Percentiles rank a stretch among this genome's conserved stretches.
Evolutionary conservation across 1,284 basidiomycete species (phyloP).

Genomic region (Austropuccinia psidii): DNA sequence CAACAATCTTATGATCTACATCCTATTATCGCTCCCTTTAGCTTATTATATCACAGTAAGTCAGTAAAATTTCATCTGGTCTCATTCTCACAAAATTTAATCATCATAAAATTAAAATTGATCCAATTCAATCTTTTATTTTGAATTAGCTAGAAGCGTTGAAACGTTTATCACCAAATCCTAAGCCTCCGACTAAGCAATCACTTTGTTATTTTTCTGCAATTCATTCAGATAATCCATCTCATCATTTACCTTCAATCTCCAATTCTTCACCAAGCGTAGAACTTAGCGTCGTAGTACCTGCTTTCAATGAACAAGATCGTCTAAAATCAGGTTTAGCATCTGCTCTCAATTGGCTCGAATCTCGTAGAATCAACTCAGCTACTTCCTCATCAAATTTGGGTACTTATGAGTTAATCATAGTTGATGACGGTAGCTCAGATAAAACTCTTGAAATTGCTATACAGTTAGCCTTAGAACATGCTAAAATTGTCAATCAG

Average conservation of each 20-base stretch:
- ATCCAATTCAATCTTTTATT: not conserved
- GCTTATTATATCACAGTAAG: too few relatives aligned
- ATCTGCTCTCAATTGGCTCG: slow-evolving; percentile 55
- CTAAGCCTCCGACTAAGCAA: not conserved
- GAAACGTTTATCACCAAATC: not conserved
- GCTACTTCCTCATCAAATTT: slow-evolving; percentile 48
- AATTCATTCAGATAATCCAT: slow-evolving; percentile 53
- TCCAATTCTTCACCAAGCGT: slow-evolving; percentile 52
- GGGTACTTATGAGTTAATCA: slow-evolving; percentile 63
- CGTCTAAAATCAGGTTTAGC: slow-evolving; percentile 74
- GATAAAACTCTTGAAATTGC: slow-evolving; percentile 66
- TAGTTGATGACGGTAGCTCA: slow-evolving; percentile 79
- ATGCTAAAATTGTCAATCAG: slow-evolving; percentile 49
- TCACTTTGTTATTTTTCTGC: slow-evolving; percentile 50
- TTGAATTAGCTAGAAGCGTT: not conserved
- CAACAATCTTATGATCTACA: too few relatives aligned
- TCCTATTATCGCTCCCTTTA: too few relatives aligned
- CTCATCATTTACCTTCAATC: slow-evolving; percentile 30
- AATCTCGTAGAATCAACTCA: too few relatives aligned
- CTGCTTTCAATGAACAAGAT: slow-evolving; percentile 78
- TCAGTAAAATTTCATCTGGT: too few relatives aligned
- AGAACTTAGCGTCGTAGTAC: slow-evolving; percentile 67
- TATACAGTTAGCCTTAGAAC: slow-evolving; percentile 58
- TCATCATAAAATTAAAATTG: not conserved
- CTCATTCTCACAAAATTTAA: too few relatives aligned